These are phyloP conservation scores for Penicillium sp. DNA, from an alignment of 2,329 filamentous ascomycete genomes.

Conservation along the genomic window DNA sequence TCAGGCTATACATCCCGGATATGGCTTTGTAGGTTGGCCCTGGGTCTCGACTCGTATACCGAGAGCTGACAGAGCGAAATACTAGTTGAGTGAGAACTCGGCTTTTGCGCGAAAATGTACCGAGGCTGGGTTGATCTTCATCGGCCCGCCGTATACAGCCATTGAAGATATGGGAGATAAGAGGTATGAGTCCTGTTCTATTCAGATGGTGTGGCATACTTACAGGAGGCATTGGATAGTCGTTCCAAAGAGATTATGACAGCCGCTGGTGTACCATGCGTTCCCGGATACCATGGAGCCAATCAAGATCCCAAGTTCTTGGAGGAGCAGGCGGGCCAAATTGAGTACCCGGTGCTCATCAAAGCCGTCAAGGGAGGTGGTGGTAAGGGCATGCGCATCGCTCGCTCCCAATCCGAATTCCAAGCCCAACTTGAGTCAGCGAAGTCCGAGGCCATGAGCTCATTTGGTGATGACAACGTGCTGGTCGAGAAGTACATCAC, in stretches of 20 bases:
- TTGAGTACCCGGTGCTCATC: conserved; percentile 65
- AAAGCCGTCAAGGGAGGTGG: conserved; percentile 67
- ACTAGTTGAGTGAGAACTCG: conserved; percentile 82
- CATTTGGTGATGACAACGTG: conserved; percentile 67
- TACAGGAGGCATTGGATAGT: conserved; percentile 31
- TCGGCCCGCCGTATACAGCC: conserved; percentile 80
- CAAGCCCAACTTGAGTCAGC: conserved; percentile 62
- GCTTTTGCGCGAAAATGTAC: conserved; percentile 85
- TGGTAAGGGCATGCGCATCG: conserved; percentile 71
- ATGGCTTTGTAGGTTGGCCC: conserved; percentile 68
- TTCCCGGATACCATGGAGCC: conserved; percentile 89
- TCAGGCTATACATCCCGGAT: conserved; percentile 90
- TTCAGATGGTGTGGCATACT: conserved; percentile 1
- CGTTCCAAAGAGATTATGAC: conserved; percentile 96
- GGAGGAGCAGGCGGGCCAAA: conserved; percentile 70
- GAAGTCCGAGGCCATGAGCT: conserved; percentile 64
- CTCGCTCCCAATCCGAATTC: conserved; percentile 59
- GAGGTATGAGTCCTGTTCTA: conserved; percentile 51
- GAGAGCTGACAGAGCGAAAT: background rate
- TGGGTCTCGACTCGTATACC: background rate
- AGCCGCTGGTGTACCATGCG: conserved; percentile 89
- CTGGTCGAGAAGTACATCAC: conserved; percentile 69
- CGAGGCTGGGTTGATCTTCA: conserved; percentile 88
- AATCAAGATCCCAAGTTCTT: conserved; percentile 70
- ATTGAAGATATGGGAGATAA: conserved; percentile 89